A percentile compares a stretch with the other conserved stretches of the same genome.
Conservation (phyloP, 192 early-diverging fungal genomes). For the Pilaira anomala region DNA sequence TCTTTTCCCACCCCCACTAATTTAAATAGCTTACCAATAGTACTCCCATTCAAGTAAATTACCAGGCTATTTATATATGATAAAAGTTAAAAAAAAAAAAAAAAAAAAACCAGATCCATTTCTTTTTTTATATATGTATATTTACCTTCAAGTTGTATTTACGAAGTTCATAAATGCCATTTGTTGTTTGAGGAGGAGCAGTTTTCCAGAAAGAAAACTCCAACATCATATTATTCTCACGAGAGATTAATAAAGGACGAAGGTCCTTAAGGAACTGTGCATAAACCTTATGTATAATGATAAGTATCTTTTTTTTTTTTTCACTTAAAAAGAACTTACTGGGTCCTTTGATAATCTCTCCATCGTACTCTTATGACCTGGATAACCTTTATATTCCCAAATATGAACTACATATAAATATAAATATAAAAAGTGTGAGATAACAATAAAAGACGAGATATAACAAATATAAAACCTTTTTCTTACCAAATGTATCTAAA, state of each 20-base stretch:
- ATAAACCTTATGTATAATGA: constrained; percentile 42
- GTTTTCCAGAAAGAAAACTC: constrained; percentile 93
- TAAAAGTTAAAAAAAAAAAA: too few relatives aligned
- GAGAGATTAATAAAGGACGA: constrained; percentile 64
- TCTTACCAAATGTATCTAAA: constrained; percentile 78
- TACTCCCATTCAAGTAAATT: constrained; percentile 90
- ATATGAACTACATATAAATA: constrained; percentile 64
- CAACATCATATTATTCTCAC: constrained; percentile 82
- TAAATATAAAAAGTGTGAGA: too few relatives aligned
- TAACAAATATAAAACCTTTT: neutral
- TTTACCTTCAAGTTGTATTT: constrained; percentile 76
- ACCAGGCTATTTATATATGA: constrained; percentile 65
- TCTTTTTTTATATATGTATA: too few relatives aligned
- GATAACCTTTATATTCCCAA: constrained; percentile 94
- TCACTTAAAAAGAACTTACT: constrained; percentile 43
- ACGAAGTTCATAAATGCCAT: constrained; percentile 90
- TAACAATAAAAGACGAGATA: too few relatives aligned
- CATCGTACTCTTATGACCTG: constrained; percentile 69
- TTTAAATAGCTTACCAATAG: constrained; percentile 56
- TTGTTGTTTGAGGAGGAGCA: constrained; percentile 65
- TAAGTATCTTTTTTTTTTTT: neutral
- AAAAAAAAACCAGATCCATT: too few relatives aligned
- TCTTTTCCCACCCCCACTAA: neutral
- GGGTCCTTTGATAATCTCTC: constrained; percentile 56
- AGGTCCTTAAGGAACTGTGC: constrained; percentile 64